A percentile compares a stretch with the other conserved stretches of the same genome.
These are phyloP conservation scores for Moesziomyces aphidis DNA, from an alignment of 1,284 basidiomycete genomes.

Conservation along the genomic window DNA sequence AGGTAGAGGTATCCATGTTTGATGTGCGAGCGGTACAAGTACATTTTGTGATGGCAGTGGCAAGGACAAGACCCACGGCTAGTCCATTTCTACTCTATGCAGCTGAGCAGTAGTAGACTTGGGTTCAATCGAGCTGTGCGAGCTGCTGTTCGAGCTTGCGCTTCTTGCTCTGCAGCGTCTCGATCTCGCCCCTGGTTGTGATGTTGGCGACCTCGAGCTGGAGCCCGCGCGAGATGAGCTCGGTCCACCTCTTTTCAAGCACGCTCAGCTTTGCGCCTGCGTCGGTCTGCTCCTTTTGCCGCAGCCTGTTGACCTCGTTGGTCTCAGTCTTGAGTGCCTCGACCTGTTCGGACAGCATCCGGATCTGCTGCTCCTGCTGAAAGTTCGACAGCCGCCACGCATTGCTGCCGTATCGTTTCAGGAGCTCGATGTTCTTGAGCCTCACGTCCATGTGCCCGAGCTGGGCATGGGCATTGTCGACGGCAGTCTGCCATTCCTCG, in stretches of 20 bases:
- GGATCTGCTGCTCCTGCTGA: constrained; percentile 54
- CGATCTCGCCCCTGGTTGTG: constrained; percentile 80
- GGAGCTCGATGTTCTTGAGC: constrained; percentile 83
- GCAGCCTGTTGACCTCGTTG: constrained; percentile 49
- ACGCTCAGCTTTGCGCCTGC: constrained; percentile 80
- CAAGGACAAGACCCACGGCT: too few relatives aligned
- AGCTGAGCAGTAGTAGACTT: too few relatives aligned
- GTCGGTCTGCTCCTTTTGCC: constrained; percentile 73
- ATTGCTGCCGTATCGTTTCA: constrained; percentile 80
- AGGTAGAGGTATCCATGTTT: background rate
- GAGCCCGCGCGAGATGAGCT: constrained; percentile 84
- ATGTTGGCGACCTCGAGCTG: constrained; percentile 93
- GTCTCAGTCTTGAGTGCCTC: constrained; percentile 33
- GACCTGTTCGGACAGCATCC: constrained; percentile 15
- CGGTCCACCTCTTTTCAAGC: constrained; percentile 86
- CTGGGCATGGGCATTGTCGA: constrained; percentile 84
- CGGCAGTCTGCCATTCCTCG: constrained; percentile 81
- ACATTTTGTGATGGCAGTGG: background rate
- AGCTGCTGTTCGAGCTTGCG: constrained; percentile 23
- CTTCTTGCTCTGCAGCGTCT: constrained; percentile 31
- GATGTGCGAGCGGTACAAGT: constrained; percentile 16
- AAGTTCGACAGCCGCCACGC: constrained; percentile 55
- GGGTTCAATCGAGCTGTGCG: constrained; percentile 14
- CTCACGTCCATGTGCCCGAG: constrained; percentile 89
- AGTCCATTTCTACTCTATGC: background rate